Base-by-base conservation (phyloP, 768 basidiomycete species). In the Lactarius hengduanensis region DNA sequence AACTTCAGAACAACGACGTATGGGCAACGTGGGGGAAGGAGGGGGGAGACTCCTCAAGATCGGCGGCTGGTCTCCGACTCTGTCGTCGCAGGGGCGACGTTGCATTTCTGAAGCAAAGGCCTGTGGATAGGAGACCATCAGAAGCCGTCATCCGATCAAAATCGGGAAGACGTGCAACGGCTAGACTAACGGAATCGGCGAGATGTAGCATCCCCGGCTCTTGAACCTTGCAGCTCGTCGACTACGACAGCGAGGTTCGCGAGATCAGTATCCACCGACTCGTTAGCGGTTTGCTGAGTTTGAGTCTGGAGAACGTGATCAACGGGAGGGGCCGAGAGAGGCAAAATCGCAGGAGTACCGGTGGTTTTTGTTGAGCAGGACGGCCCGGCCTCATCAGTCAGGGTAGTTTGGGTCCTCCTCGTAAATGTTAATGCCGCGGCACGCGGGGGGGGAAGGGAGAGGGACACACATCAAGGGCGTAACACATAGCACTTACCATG, bases 171-270 rank as follows among this genome's bases (percentile, higher is more conserved):
- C 66, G 18, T 67, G 34, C 66, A 45, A 67, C 54, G 18, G 45
- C 26, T 59, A 63, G 34, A 20, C 55, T 40, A 38, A 55, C 45
- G 36, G 4, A 13, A 36, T 45, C 43, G n/a, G 26, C 62, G 62
- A 55, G 43, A 30, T 59, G 58, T 30, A 11, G 28, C 41, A 32
- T 43, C 55, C 16, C 26, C 62, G 34, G 62, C 26, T 26, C 50
- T 38, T 32, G 62, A 22, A 30, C 53, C 58, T 38, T 63, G 45
- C 53, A 59, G 41, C 36, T 67, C 57, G 22, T 56, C 62, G 58
- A 67, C 66, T 63, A 63, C 11, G 16, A n/a, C 26, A 20, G 58
- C 62, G 38, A 63, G 43, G 62, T 63, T 67, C 45, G 58, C 10
- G 22, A 59, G 53, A 38, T 55, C 53, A 15, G 22, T 7, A 20